These are phyloP conservation scores for Gossypium sturtianum DNA, from an alignment of 345 rosid species.

Conservation along the genomic window DNA sequence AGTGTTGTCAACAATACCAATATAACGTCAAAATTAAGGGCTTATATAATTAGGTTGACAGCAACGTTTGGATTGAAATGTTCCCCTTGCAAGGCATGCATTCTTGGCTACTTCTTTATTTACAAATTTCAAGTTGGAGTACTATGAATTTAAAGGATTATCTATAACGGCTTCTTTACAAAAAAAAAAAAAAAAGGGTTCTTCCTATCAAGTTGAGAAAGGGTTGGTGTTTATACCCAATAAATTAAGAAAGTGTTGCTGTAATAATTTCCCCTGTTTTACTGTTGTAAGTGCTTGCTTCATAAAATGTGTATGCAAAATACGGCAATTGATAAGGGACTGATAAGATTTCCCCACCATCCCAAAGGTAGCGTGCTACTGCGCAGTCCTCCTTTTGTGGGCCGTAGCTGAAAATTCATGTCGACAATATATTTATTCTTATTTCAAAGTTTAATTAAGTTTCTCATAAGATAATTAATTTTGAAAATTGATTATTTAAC, in stretches of 20 bases:
- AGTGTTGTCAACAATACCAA: slow-evolving; percentile 15
- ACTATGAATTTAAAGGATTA: too few species aligned
- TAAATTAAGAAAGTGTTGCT: background rate
- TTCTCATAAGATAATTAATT: background rate
- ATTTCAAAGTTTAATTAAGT: too few species aligned
- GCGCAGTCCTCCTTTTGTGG: slow-evolving; percentile 16
- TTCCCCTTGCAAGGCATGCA: background rate
- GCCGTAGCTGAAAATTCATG: slow-evolving; percentile 25
- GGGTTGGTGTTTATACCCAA: background rate
- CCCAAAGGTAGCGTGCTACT: slow-evolving; percentile 11
- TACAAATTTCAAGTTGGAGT: background rate
- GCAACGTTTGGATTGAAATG: background rate
- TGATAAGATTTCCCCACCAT: slow-evolving; percentile 33
- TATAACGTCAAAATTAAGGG: background rate
- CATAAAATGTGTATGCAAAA: background rate
- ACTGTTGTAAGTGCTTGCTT: background rate
- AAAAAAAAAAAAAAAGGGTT: too few species aligned
- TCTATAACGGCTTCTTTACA: background rate
- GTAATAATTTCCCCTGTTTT: background rate
- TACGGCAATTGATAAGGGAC: background rate
- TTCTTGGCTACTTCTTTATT: background rate
- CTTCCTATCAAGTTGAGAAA: background rate
- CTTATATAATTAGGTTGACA: background rate
- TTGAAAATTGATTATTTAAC: background rate
- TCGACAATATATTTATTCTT: background rate